Evolutionary conservation across 2,329 filamentous ascomycete species (phyloP).

Genomic region (Colletotrichum magnum): DNA sequence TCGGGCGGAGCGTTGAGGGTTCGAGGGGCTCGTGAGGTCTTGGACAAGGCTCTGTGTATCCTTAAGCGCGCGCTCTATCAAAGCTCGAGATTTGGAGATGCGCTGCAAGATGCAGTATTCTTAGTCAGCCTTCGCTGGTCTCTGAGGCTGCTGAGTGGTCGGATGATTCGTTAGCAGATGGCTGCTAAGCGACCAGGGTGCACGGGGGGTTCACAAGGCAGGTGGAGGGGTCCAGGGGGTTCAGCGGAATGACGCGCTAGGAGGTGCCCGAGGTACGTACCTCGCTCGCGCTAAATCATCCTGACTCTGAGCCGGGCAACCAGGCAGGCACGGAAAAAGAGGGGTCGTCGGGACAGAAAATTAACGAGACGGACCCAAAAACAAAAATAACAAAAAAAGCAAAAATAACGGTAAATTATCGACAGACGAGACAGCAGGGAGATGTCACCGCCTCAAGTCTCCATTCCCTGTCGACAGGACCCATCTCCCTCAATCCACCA

Average conservation of each 20-base stretch:
- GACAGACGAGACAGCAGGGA: conserved; percentile 2
- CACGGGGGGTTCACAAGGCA: conserved; percentile 13
- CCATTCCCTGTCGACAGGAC: not conserved
- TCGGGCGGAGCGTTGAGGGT: not conserved
- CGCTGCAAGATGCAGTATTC: not conserved
- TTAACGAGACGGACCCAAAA: conserved; percentile 11
- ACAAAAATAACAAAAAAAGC: conserved; percentile 33
- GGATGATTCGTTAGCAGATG: not conserved
- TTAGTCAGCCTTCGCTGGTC: conserved; percentile 21
- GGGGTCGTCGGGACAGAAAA: not conserved
- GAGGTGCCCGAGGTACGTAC: conserved; percentile 17
- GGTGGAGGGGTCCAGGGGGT: conserved; percentile 30
- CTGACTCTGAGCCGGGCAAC: conserved; percentile 26
- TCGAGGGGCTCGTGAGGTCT: not conserved
- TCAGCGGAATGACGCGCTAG: conserved; percentile 34
- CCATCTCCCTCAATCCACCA: not conserved
- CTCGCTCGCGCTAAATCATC: not conserved
- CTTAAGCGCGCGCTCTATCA: not conserved
- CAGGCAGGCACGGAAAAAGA: conserved; percentile 18
- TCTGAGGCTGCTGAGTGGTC: conserved; percentile 11
- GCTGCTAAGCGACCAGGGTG: conserved; percentile 23
- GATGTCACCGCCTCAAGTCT: conserved; percentile 11
- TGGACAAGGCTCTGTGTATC: not conserved
- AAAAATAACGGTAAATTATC: conserved; percentile 8
- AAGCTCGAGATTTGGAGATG: conserved; percentile 5